These are phyloP conservation scores for Leccinum pachyderme DNA, from an alignment of 1,284 basidiomycete genomes.

Conservation along the genomic window DNA sequence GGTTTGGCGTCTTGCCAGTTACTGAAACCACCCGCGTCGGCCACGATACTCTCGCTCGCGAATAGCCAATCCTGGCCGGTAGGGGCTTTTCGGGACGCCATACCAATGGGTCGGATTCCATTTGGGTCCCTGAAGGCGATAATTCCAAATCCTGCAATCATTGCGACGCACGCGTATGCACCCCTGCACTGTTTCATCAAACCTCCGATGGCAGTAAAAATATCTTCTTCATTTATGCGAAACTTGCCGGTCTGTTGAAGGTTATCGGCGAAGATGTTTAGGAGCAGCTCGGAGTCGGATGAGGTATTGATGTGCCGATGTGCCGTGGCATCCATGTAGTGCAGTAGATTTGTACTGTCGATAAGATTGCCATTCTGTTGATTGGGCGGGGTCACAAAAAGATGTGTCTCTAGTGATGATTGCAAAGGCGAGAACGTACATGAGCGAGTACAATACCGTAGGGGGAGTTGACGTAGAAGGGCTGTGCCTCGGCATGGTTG, in stretches of 20 bases:
- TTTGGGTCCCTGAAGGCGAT: constrained; percentile 99
- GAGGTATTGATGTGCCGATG: constrained; percentile 99
- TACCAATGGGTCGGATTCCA: constrained; percentile 91
- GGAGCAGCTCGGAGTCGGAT: constrained; percentile 94
- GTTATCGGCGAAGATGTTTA: constrained; percentile 98
- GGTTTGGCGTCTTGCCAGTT: constrained; percentile 95
- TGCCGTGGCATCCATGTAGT: constrained; percentile 94
- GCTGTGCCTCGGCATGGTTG: constrained; percentile 97
- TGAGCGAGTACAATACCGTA: constrained; percentile 99
- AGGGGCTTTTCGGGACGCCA: constrained; percentile 62
- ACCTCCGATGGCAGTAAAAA: constrained; percentile 90
- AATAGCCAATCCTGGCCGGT: constrained; percentile 84
- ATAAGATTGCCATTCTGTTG: constrained; percentile 96
- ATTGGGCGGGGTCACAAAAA: constrained; percentile 7
- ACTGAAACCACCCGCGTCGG: constrained; percentile 87
- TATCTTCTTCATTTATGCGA: constrained; percentile 99
- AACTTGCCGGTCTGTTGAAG: constrained; percentile 99
- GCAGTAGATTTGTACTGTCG: constrained; percentile 84
- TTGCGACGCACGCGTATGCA: constrained; percentile 95
- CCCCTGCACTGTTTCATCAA: constrained; percentile 90
- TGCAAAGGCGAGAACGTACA: constrained; percentile 47
- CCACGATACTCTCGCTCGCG: constrained; percentile 95
- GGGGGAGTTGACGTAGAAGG: constrained; percentile 99
- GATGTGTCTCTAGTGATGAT: background rate
- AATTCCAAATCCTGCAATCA: constrained; percentile 98